A percentile compares a stretch with the other conserved stretches of the same genome.
Conservation (phyloP, 2,329 filamentous ascomycete species). For the Sarocladiaceae sp. region DNA sequence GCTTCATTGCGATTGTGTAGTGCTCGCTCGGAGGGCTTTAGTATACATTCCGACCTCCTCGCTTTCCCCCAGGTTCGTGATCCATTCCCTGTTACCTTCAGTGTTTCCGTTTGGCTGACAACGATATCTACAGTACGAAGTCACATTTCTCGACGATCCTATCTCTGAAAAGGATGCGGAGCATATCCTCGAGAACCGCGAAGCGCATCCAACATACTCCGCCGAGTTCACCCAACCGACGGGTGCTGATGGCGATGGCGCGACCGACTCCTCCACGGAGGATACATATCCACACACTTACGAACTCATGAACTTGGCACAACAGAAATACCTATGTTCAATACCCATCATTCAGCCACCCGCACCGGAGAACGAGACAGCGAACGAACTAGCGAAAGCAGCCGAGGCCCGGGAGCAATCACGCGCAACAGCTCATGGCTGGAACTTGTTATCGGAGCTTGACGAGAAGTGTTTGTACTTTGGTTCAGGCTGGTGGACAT, state of each 20-base stretch:
- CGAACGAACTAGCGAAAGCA: slow-evolving; percentile 62
- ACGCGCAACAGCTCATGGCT: slow-evolving; percentile 71
- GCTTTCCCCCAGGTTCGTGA: slow-evolving; percentile 77
- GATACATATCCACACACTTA: slow-evolving; percentile 46
- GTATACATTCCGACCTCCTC: slow-evolving; percentile 81
- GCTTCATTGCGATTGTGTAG: slow-evolving; percentile 38
- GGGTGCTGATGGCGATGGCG: slow-evolving; percentile 23
- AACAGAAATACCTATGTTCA: slow-evolving; percentile 75
- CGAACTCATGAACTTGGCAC: slow-evolving; percentile 69
- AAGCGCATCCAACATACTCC: slow-evolving; percentile 32
- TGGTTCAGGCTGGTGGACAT: slow-evolving; percentile 90
- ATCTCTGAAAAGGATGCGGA: slow-evolving; percentile 68
- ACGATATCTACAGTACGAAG: slow-evolving; percentile 60
- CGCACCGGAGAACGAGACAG: slow-evolving; percentile 56
- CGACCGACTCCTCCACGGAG: slow-evolving; percentile 21
- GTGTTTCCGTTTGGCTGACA: neutral
- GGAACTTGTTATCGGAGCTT: slow-evolving; percentile 75
- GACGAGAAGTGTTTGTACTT: slow-evolving; percentile 80
- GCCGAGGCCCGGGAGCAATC: slow-evolving; percentile 78
- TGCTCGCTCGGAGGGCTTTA: slow-evolving; percentile 61
- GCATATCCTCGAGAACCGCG: slow-evolving; percentile 46
- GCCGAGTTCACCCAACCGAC: slow-evolving; percentile 36
- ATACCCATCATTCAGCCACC: slow-evolving; percentile 66
- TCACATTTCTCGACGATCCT: slow-evolving; percentile 69
- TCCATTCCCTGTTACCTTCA: neutral